A percentile compares a stretch with the other conserved stretches of the same genome.
phyloP scores from a whole-genome alignment of 1,284 basidiomycete species.

The Apiotrichum veenhuisii region DNA sequence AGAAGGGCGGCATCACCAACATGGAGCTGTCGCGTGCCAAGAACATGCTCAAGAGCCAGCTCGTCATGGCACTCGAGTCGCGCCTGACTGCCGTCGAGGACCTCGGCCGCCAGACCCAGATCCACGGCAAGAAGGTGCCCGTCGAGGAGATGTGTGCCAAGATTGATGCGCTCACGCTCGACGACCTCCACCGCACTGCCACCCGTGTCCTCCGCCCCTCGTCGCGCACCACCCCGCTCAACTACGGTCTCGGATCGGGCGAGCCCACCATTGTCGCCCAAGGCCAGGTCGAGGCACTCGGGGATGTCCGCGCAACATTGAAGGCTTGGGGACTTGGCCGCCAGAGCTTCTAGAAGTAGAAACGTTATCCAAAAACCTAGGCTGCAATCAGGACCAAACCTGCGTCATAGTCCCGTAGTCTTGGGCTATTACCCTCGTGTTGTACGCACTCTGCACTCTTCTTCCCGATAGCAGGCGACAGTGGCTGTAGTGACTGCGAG shows the following conservation, averaged over 20 bases:
- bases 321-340: conserved; percentile 45
- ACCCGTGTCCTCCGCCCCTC: conserved; percentile 44
- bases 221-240: conserved; percentile 29
- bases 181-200: conserved; percentile 49
- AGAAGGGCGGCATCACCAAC: conserved; percentile 43
- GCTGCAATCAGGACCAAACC: neutral
- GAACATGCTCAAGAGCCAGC: conserved; percentile 89
- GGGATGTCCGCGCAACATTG: conserved; percentile 44
- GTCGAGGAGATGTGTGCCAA: conserved; percentile 87
- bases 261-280: conserved; percentile 52
- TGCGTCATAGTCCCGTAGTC: neutral
- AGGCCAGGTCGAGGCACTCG: conserved; percentile 42
- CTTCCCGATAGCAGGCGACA: too few relatives aligned
- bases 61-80: conserved; percentile 96
- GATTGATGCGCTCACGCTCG: conserved; percentile 75
- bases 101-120: conserved; percentile 68
- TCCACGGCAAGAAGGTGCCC: conserved; percentile 83
- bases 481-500: too few relatives aligned
- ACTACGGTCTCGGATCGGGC: conserved; percentile 47
- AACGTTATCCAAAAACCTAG: neutral
- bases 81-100: conserved; percentile 81
- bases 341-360: conserved; percentile 15
- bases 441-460: neutral
- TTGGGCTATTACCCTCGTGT: neutral
- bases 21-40: conserved; percentile 79